These are phyloP conservation scores for Candida methanosorbosa DNA, from an alignment of 805 yeast species.

Conservation along the genomic window DNA sequence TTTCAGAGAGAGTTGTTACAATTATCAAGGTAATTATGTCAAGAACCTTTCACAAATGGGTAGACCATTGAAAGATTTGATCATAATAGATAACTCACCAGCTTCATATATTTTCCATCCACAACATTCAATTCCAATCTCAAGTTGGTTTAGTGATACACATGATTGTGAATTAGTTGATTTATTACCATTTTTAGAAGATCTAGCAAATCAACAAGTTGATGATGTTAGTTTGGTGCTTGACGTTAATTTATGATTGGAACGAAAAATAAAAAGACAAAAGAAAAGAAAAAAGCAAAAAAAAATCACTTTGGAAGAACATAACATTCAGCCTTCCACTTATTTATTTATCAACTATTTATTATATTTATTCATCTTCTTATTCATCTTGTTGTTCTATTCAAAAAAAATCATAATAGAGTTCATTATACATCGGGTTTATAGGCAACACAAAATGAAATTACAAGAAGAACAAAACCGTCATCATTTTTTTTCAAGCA, in stretches of 20 bases:
- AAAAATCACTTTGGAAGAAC: too few relatives aligned
- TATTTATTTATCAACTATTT: too few relatives aligned
- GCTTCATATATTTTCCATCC: conserved; percentile 98
- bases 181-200: conserved; percentile 83
- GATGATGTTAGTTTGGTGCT: conserved; percentile 80
- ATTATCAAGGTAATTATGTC: conserved; percentile 89
- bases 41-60: conserved; percentile 93
- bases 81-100: conserved; percentile 94
- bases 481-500: too few relatives aligned
- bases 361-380: too few relatives aligned
- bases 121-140: conserved; percentile 93
- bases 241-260: conserved; percentile 57
- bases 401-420: too few relatives aligned
- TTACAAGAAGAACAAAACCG: too few relatives aligned
- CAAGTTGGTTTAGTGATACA: conserved; percentile 96
- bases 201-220: conserved; percentile 62
- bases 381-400: too few relatives aligned
- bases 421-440: too few relatives aligned
- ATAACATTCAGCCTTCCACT: too few relatives aligned
- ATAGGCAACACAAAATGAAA: too few relatives aligned
- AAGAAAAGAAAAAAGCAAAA: too few relatives aligned
- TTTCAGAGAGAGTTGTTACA: conserved; percentile 90
- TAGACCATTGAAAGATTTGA: conserved; percentile 75
- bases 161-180: conserved; percentile 95
- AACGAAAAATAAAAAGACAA: too few relatives aligned